Conservation (phyloP, 805 yeast genomes). For the Clavispora vitiphila region DNA sequence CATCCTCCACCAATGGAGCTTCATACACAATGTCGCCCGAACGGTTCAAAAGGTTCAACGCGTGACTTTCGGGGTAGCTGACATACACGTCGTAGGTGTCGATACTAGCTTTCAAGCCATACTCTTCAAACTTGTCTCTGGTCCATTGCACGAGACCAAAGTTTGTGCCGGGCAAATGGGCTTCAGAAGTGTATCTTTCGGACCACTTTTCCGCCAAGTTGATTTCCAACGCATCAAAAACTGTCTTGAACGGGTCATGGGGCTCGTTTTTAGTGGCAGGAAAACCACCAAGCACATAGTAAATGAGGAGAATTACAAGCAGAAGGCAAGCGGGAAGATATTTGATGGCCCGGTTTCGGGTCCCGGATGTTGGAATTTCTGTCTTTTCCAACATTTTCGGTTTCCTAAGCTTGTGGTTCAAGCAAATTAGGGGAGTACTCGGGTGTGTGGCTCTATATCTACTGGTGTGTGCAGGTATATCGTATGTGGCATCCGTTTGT, state of each 20-base stretch:
- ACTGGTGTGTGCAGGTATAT: neutral
- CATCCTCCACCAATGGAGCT: slow-evolving; percentile 50
- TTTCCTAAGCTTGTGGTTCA: no score
- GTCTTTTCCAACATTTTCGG: neutral
- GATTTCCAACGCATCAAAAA: slow-evolving; percentile 27
- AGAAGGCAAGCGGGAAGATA: no score
- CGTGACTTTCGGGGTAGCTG: slow-evolving; percentile 46
- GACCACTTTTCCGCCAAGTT: slow-evolving; percentile 52
- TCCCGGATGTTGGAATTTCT: no score
- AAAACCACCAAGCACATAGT: no score
- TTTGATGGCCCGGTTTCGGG: no score
- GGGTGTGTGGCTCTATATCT: neutral
- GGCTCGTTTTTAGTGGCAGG: neutral
- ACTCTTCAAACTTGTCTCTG: slow-evolving; percentile 46
- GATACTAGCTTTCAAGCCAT: slow-evolving; percentile 46
- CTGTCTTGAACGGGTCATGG: slow-evolving; percentile 9
- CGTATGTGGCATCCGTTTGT: no score
- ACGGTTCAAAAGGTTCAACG: slow-evolving; percentile 34
- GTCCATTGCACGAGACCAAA: slow-evolving; percentile 53
- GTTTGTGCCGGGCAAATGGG: slow-evolving; percentile 49
- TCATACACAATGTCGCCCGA: slow-evolving; percentile 36
- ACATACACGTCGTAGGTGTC: slow-evolving; percentile 57
- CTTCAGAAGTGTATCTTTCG: slow-evolving; percentile 43
- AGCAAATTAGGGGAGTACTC: neutral
- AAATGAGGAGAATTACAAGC: no score